phyloP scores from a whole-genome alignment of 2,329 filamentous ascomycete species.

The Penicillium sp. region DNA sequence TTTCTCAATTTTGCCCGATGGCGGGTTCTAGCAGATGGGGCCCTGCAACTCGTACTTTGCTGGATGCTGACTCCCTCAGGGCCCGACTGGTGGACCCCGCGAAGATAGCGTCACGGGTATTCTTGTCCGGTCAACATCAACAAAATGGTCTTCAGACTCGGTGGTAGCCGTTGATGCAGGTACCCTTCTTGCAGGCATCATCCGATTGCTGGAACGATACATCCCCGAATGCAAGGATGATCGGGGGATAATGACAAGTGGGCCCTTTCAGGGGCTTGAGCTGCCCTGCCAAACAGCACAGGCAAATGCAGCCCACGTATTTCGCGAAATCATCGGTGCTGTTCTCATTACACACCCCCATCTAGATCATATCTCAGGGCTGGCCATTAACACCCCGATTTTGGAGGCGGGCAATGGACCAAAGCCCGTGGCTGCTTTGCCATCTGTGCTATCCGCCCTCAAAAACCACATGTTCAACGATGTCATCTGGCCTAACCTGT shows the following conservation, averaged over 20 bases:
- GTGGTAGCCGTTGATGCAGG: constrained; percentile 92
- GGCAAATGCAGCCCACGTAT: constrained; percentile 79
- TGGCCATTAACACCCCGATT: constrained; percentile 90
- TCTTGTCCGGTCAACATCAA: constrained; percentile 76
- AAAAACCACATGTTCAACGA: constrained; percentile 98
- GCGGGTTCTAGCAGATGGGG: constrained; percentile 20
- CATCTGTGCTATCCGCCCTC: constrained; percentile 85
- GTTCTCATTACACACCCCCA: constrained; percentile 97
- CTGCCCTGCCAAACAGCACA: constrained; percentile 65
- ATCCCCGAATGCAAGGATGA: constrained; percentile 27
- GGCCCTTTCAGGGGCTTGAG: constrained; percentile 77
- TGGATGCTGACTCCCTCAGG: constrained; percentile 55
- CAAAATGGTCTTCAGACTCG: constrained; percentile 78
- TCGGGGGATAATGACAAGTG: constrained; percentile 45
- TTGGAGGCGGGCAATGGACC: constrained; percentile 73
- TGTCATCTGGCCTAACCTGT: constrained; percentile 94
- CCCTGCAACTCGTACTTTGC: neutral
- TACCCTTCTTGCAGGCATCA: constrained; percentile 81
- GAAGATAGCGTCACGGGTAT: constrained; percentile 90
- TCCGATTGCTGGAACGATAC: constrained; percentile 65
- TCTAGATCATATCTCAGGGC: constrained; percentile 86
- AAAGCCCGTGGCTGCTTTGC: constrained; percentile 82
- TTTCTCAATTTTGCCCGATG: neutral
- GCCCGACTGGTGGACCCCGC: constrained; percentile 81
- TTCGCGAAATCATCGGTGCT: constrained; percentile 76